Conservation (phyloP, 1,139 yeast genomes). For the Hyphopichia wangnamkhiaoensis region DNA sequence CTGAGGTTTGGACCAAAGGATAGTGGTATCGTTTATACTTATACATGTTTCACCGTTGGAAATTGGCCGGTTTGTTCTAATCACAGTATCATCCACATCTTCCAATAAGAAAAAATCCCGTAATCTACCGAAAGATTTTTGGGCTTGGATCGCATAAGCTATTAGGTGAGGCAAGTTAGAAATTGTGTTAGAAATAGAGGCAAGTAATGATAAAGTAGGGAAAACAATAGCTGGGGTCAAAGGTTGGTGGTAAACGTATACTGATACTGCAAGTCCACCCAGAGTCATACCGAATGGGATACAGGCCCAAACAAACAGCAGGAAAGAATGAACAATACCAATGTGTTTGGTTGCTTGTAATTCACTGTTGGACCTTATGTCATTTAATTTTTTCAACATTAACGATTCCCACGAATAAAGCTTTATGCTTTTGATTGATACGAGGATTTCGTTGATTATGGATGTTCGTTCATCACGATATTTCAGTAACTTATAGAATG, state of each 20-base stretch:
- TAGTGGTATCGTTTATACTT: constrained; percentile 18
- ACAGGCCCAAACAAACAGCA: constrained; percentile 54
- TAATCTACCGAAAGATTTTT: constrained; percentile 22
- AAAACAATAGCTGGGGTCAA: constrained; percentile 72
- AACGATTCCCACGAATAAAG: constrained; percentile 77
- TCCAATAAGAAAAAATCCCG: constrained; percentile 21
- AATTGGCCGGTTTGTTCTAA: constrained; percentile 13
- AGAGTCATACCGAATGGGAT: constrained; percentile 65
- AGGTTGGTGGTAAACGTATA: constrained; percentile 45
- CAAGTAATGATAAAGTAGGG: constrained; percentile 66
- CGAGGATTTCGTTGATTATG: constrained; percentile 59
- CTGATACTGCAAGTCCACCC: constrained; percentile 58
- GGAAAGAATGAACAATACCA: constrained; percentile 46
- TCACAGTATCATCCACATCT: constrained; percentile 16
- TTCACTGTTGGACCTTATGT: constrained; percentile 54
- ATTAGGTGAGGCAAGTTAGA: constrained; percentile 15
- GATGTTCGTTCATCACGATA: constrained; percentile 61
- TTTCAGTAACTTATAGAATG: constrained; percentile 52
- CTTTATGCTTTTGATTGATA: constrained; percentile 67
- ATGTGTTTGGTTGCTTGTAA: constrained; percentile 46
- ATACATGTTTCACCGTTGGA: constrained; percentile 12
- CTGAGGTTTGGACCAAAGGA: constrained; percentile 17
- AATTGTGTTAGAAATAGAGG: constrained; percentile 60
- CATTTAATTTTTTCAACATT: constrained; percentile 50
- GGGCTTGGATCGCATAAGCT: constrained; percentile 19